phyloP scores from a whole-genome alignment of 1,284 basidiomycete species.

The Puccinia polysora region DNA sequence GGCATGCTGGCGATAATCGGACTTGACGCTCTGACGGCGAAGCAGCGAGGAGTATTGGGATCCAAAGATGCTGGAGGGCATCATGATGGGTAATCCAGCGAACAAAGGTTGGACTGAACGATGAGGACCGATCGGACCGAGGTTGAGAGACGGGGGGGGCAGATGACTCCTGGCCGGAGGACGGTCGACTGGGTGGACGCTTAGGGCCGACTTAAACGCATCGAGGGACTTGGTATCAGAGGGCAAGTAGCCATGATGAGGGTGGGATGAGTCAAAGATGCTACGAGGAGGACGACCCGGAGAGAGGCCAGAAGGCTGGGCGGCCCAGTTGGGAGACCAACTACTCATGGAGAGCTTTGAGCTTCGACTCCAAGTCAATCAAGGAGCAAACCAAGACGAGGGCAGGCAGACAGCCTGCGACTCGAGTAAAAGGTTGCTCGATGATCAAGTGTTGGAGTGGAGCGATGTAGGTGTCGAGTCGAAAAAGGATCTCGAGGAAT shows the following conservation, averaged over 20 bases:
- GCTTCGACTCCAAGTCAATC: constrained; percentile 2
- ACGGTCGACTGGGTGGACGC: too few species aligned
- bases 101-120: too few species aligned
- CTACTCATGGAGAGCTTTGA: neutral
- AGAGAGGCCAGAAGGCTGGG: constrained; percentile 10
- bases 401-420: constrained; percentile 29
- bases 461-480: neutral
- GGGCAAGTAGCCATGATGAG: neutral
- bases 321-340: constrained; percentile 29
- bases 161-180: too few species aligned
- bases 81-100: too few species aligned
- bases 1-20: too few species aligned
- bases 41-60: too few species aligned
- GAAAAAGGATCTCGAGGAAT: neutral
- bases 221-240: neutral
- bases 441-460: constrained; percentile 3
- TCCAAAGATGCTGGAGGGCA: too few species aligned
- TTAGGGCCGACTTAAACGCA: too few species aligned
- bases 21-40: too few species aligned
- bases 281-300: neutral
- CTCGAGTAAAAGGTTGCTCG: constrained; percentile 30
- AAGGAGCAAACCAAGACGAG: constrained; percentile 37
- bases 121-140: too few species aligned
- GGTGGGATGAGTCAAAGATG: neutral
- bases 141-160: too few species aligned